A percentile compares a stretch with the other conserved stretches of the same genome.
These are phyloP conservation scores for Dendrostoma leiphaemia DNA, from an alignment of 2,329 filamentous ascomycete species.

Conservation along the genomic window DNA sequence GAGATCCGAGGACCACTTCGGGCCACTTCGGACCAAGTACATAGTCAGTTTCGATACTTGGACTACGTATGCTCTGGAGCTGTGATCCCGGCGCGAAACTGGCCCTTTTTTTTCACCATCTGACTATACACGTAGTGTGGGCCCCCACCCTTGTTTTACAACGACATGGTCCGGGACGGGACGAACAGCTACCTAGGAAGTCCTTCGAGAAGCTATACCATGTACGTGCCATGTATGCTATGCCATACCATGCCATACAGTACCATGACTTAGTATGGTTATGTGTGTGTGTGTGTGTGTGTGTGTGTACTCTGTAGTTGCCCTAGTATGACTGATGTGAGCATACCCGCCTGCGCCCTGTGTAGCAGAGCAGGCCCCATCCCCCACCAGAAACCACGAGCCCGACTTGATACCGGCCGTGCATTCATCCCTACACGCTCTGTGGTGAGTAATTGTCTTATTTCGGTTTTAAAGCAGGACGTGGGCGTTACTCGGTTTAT, in stretches of 20 bases:
- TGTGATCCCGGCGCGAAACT: not conserved
- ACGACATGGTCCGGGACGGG: not conserved
- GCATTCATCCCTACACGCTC: not conserved
- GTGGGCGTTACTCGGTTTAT: not conserved
- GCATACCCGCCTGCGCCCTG: no score
- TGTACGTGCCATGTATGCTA: not conserved
- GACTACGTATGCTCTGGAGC: no score
- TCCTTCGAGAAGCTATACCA: not conserved
- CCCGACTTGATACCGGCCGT: not conserved
- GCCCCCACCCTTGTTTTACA: not conserved
- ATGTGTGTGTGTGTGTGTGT: no score
- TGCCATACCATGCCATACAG: no score
- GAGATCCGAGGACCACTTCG: no score
- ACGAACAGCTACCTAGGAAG: slow-evolving; percentile 5
- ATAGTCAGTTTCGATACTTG: no score
- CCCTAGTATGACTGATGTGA: no score
- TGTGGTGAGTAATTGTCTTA: not conserved
- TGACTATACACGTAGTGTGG: no score
- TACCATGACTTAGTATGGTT: no score
- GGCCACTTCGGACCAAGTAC: no score
- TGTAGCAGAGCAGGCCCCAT: no score
- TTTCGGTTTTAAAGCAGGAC: slow-evolving; percentile 1
- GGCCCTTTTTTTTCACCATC: not conserved
- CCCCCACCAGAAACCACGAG: not conserved
- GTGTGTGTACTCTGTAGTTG: no score